These are phyloP conservation scores for Saturnispora sanitii DNA, from an alignment of 805 yeast genomes.

Conservation along the genomic window DNA sequence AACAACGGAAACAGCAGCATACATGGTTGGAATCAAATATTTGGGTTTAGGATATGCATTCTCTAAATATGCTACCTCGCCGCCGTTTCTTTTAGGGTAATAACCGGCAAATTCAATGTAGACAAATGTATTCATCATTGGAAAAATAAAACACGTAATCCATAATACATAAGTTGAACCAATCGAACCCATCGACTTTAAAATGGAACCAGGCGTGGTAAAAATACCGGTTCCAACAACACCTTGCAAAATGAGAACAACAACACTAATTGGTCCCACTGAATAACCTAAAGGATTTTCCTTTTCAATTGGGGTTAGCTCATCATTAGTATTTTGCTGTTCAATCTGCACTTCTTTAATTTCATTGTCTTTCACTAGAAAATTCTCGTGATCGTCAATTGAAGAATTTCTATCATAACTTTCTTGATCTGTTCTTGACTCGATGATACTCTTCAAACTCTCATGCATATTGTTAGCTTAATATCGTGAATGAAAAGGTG, in stretches of 20 bases:
- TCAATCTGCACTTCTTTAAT: neutral
- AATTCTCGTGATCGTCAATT: neutral
- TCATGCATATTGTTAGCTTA: too few species aligned
- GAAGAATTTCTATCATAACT: too few species aligned
- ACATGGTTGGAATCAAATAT: slow-evolving; percentile 55
- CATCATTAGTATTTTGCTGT: slow-evolving; percentile 25
- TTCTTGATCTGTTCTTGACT: too few species aligned
- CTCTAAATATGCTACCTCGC: slow-evolving; percentile 76
- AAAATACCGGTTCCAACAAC: slow-evolving; percentile 73
- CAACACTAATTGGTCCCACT: slow-evolving; percentile 34
- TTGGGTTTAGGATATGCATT: slow-evolving; percentile 58
- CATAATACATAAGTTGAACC: slow-evolving; percentile 37
- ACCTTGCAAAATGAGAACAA: slow-evolving; percentile 57
- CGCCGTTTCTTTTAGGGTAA: slow-evolving; percentile 58
- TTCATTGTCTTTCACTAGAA: neutral
- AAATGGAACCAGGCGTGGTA: slow-evolving; percentile 55
- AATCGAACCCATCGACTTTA: slow-evolving; percentile 34
- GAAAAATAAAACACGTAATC: slow-evolving; percentile 32
- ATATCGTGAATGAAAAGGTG: too few species aligned
- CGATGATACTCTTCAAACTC: too few species aligned
- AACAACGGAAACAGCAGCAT: slow-evolving; percentile 62
- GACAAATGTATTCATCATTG: slow-evolving; percentile 29
- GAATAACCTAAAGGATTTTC: slow-evolving; percentile 26
- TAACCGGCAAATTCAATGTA: slow-evolving; percentile 35
- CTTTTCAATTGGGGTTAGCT: slow-evolving; percentile 30